phyloP scores from a whole-genome alignment of 805 yeast genomes.

The Starmerella bacillaris region DNA sequence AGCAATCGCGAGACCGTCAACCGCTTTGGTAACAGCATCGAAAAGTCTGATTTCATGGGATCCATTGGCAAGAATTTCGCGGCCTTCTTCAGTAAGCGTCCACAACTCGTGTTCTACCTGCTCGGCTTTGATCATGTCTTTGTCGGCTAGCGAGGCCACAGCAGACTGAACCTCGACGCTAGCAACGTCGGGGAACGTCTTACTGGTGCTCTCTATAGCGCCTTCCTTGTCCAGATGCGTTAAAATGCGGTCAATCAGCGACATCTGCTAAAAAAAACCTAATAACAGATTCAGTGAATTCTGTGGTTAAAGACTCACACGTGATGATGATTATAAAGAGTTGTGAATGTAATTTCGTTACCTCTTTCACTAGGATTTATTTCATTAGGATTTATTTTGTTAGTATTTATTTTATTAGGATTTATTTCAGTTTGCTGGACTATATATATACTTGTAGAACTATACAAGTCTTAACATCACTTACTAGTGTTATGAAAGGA shows the following conservation, averaged over 20 bases:
- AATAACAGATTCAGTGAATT: too few relatives aligned
- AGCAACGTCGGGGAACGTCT: slow-evolving; percentile 38
- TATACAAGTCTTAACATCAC: too few relatives aligned
- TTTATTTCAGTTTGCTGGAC: too few relatives aligned
- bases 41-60: slow-evolving; percentile 79
- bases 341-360: too few relatives aligned
- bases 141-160: slow-evolving; percentile 68
- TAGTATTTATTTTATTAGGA: not conserved
- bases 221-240: slow-evolving; percentile 38
- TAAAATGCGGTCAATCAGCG: slow-evolving; percentile 15
- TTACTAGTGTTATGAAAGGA: too few relatives aligned
- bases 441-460: too few relatives aligned
- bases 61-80: slow-evolving; percentile 59
- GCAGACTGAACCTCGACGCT: slow-evolving; percentile 36
- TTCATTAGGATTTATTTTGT: not conserved
- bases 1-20: slow-evolving; percentile 65
- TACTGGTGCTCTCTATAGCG: slow-evolving; percentile 50
- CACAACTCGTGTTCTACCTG: slow-evolving; percentile 61
- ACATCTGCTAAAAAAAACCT: slow-evolving; percentile 6
- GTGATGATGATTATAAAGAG: not conserved
- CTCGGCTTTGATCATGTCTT: slow-evolving; percentile 56
- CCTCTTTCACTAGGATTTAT: not conserved
- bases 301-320: not conserved
- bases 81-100: slow-evolving; percentile 63
- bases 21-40: slow-evolving; percentile 48